Percentiles rank a stretch among this genome's conserved stretches.
These are phyloP conservation scores for Cucurbita maxima DNA, from an alignment of 306 rosid species.

Conservation along the genomic window DNA sequence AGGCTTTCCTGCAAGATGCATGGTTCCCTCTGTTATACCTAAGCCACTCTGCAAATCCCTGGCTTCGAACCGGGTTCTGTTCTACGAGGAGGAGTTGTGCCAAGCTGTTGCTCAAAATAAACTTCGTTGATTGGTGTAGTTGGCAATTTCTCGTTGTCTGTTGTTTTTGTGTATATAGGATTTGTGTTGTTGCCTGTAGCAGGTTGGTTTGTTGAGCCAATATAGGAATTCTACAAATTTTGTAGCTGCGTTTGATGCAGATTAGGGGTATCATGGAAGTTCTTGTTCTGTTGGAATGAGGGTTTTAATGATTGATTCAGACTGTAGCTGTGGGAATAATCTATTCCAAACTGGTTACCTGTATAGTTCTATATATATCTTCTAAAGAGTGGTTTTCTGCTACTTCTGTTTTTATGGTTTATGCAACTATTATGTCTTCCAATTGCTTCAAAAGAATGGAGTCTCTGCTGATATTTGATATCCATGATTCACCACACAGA, in stretches of 20 bases:
- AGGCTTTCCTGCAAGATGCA: conserved; percentile 51
- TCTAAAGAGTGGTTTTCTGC: neutral
- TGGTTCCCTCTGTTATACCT: conserved; percentile 53
- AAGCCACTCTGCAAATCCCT: conserved; percentile 74
- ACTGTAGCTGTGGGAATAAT: conserved; percentile 6
- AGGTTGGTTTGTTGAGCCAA: conserved; percentile 15
- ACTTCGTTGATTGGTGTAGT: conserved; percentile 35
- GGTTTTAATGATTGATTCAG: neutral
- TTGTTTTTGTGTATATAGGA: conserved; percentile 31
- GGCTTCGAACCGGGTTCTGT: conserved; percentile 81
- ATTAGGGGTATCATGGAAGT: conserved; percentile 44
- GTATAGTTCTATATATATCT: conserved; percentile 1
- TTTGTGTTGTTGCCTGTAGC: conserved; percentile 13
- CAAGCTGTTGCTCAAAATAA: conserved; percentile 96
- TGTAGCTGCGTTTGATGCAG: conserved; percentile 36
- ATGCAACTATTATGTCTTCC: too few relatives aligned
- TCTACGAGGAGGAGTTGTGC: conserved; percentile 90
- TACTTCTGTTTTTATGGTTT: neutral
- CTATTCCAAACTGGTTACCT: conserved; percentile 1
- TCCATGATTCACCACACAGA: too few relatives aligned
- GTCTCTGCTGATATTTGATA: too few relatives aligned
- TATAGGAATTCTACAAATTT: conserved; percentile 36
- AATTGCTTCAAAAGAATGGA: too few relatives aligned
- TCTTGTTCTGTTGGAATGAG: conserved; percentile 1
- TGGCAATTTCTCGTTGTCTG: conserved; percentile 8